Percentiles rank a stretch among this genome's conserved stretches.
Conservation (phyloP, 2,329 filamentous ascomycete genomes). For the Talaromyces sp. region DNA sequence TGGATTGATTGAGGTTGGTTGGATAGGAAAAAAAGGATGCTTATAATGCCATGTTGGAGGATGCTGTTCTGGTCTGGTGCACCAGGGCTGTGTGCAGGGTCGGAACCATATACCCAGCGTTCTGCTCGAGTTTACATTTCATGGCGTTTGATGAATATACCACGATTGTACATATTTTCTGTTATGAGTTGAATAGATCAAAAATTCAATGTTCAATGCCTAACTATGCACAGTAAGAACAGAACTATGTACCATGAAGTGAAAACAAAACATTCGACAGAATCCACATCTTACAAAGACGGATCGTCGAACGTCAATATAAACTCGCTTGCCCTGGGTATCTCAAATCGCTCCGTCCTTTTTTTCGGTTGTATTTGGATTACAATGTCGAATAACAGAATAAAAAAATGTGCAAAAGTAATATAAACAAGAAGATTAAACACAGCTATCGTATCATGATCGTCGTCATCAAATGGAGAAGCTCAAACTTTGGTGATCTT, state of each 20-base stretch:
- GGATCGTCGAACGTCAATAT: slow-evolving; percentile 21
- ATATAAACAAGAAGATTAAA: slow-evolving; percentile 2
- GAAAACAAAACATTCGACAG: not conserved
- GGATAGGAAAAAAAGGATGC: too few relatives aligned
- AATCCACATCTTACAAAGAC: not conserved
- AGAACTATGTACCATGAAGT: slow-evolving; percentile 14
- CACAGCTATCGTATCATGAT: not conserved
- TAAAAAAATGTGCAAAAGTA: slow-evolving; percentile 2
- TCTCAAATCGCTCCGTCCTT: slow-evolving; percentile 25
- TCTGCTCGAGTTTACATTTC: not conserved
- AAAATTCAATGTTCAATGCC: not conserved
- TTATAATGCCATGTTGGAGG: too few relatives aligned
- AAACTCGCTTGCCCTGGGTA: slow-evolving; percentile 33
- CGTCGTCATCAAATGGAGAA: not conserved
- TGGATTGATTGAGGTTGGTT: too few relatives aligned
- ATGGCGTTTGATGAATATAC: slow-evolving; percentile 6
- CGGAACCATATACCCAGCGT: not conserved
- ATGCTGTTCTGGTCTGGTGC: not conserved
- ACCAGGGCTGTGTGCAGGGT: not conserved
- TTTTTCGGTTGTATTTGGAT: not conserved
- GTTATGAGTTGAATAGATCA: not conserved
- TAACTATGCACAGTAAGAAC: not conserved
- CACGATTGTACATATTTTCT: not conserved
- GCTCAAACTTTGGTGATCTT: slow-evolving; percentile 19
- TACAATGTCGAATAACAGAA: not conserved